Evolutionary conservation across 768 basidiomycete genomes (phyloP).

Genomic region (Leccinum rimulosum): DNA sequence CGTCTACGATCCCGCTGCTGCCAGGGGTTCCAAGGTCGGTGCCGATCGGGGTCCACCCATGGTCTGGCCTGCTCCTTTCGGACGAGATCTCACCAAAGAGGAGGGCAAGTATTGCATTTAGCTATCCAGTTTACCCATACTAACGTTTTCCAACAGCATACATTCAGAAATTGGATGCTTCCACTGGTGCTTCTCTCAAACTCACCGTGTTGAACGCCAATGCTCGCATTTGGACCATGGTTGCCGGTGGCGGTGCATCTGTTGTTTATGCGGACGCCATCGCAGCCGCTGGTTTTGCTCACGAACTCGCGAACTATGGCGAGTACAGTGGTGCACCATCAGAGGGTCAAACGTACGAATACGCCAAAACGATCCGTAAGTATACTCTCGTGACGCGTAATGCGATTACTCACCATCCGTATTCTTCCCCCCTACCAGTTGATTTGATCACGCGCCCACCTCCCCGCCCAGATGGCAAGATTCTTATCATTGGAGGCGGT

Average conservation of each 20-base stretch:
- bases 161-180: constrained; percentile 96
- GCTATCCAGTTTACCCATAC: neutral
- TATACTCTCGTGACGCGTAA: constrained; percentile 9
- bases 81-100: constrained; percentile 96
- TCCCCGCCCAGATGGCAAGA: constrained; percentile 85
- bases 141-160: constrained; percentile 52
- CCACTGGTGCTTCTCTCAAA: constrained; percentile 97
- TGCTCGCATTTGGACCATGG: constrained; percentile 99
- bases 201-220: constrained; percentile 93
- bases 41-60: constrained; percentile 97
- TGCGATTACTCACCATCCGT: neutral
- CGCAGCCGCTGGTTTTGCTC: constrained; percentile 90
- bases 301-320: constrained; percentile 99
- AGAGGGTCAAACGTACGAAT: constrained; percentile 98
- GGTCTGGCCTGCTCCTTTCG: constrained; percentile 95
- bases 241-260: constrained; percentile 90
- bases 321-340: constrained; percentile 99
- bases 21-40: constrained; percentile 52
- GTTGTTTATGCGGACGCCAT: constrained; percentile 75
- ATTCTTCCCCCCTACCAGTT: constrained; percentile 42
- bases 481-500: constrained; percentile 99
- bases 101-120: constrained; percentile 41
- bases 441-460: constrained; percentile 93
- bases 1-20: constrained; percentile 54
- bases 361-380: constrained; percentile 95